Evolutionary conservation across 176 grass and related monocot species (phyloP), one percentile per base, ranked within the genome.

Genomic region (Aechmea fasciata): DNA sequence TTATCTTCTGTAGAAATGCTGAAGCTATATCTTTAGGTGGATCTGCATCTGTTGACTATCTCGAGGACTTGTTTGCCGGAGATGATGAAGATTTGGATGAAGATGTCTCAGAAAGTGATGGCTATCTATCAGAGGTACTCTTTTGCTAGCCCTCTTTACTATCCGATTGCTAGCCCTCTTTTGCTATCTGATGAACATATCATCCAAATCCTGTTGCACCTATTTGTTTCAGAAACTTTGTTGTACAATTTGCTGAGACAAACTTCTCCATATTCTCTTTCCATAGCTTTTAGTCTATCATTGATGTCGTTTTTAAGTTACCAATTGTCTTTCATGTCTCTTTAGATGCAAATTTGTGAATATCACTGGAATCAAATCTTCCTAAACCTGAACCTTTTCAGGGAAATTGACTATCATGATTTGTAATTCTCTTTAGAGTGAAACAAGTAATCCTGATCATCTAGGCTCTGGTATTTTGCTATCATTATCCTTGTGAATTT

Each of bases 111-210:
- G 89, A 90, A 57, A 85, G 89, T 71, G 87, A 90, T 73, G 89
- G 77, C 68, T 99, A 90, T 87, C 80, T 99, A 48, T 81, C 89
- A 49, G 94, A 93, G 89, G 92, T 92, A 71, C 71, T 51, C 13
- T 61, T 59, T 61, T 57, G 17, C 20, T 9, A 4, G 13, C 9
- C 2, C 9, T 1, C 1, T 47, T 67, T 67, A n/a, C n/a, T n/a
- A n/a, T n/a, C n/a, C n/a, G n/a, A n/a, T 61, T 57, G 17, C 20
- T 9, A 4, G 13, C 9, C 2, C 9, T 1, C 1, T 47, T 67
- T 67, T 67, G 48, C 29, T 1, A 47, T 41, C 64, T 5, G 5
- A 41, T 41, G 6, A 41, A 41, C 5, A 41, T 41, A 41, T 41
- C 33, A 41, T 41, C 33, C 4, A 7, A 41, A 41, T 41, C 33